Evolutionary conservation across 495 filamentous ascomycete genomes (phyloP).

Genomic region (Podospora anserina): DNA sequence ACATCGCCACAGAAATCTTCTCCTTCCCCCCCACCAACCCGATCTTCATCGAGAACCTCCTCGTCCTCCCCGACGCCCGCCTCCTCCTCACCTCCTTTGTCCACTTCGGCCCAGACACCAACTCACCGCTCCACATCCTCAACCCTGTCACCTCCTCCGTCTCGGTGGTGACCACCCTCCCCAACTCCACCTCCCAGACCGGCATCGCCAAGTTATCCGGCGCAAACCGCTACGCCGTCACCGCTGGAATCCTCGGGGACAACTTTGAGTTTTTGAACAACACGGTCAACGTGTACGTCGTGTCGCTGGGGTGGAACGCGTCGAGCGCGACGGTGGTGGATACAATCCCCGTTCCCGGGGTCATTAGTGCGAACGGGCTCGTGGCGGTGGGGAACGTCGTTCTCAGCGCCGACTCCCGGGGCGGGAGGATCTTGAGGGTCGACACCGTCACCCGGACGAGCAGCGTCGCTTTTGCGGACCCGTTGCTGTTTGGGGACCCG

Average conservation of each 20-base stretch:
- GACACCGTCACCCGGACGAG: neutral
- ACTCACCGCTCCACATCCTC: neutral
- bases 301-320: neutral
- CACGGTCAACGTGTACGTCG: neutral
- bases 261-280: conserved; percentile 11
- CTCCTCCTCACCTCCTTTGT: conserved; percentile 1
- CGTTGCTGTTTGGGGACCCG: neutral
- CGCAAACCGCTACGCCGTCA: neutral
- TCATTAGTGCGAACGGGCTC: neutral
- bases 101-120: neutral
- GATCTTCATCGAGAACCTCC: conserved; percentile 3
- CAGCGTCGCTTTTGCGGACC: neutral
- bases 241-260: neutral
- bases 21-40: conserved; percentile 9
- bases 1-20: conserved; percentile 3
- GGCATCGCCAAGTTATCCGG: conserved; percentile 4
- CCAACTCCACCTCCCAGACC: conserved; percentile 9
- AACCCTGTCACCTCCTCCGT: conserved; percentile 1
- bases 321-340: conserved; percentile 3
- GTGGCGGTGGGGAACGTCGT: conserved; percentile 4
- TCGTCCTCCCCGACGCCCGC: conserved; percentile 9
- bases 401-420: conserved; percentile 4
- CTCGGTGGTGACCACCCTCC: neutral
- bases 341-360: neutral
- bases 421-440: neutral